These are phyloP conservation scores for Ophiocytium majus DNA, from an alignment of 352 stramenopile species.

Conservation along the genomic window DNA sequence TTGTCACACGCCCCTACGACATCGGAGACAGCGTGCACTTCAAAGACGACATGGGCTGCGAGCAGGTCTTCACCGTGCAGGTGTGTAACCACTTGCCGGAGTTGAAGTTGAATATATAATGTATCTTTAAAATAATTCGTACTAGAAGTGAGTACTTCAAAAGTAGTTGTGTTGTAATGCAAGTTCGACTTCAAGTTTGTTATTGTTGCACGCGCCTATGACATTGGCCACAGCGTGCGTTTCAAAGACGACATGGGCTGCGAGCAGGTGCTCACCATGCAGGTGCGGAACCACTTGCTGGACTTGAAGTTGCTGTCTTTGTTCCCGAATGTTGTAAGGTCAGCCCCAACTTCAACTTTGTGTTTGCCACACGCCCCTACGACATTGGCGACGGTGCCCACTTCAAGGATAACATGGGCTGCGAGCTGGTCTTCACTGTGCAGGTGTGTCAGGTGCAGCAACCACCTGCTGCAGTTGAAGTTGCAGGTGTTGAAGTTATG, in stretches of 20 bases:
- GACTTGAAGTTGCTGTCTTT: neutral
- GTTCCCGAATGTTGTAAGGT: too few species aligned
- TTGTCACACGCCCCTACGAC: slow-evolving; percentile 9
- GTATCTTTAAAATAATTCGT: too few species aligned
- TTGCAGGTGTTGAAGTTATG: too few species aligned
- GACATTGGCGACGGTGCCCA: slow-evolving; percentile 11
- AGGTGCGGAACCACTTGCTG: neutral
- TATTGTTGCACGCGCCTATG: neutral
- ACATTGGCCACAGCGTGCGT: neutral
- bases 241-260: slow-evolving; percentile 6
- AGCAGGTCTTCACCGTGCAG: neutral
- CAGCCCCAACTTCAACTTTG: neutral
- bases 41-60: neutral
- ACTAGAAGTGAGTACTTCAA: too few species aligned
- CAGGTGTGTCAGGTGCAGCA: neutral
- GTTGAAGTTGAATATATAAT: slow-evolving; percentile 6
- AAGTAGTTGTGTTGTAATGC: too few species aligned
- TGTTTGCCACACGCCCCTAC: neutral
- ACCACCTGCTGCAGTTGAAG: neutral
- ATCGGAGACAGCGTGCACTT: slow-evolving; percentile 13
- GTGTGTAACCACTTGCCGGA: neutral
- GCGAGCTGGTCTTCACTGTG: neutral
- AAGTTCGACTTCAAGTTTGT: neutral
- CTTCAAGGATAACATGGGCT: slow-evolving; percentile 3
- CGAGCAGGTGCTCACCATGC: neutral